phyloP scores from a whole-genome alignment of 2,329 filamentous ascomycete genomes.

The Hypoxylon sp. region DNA sequence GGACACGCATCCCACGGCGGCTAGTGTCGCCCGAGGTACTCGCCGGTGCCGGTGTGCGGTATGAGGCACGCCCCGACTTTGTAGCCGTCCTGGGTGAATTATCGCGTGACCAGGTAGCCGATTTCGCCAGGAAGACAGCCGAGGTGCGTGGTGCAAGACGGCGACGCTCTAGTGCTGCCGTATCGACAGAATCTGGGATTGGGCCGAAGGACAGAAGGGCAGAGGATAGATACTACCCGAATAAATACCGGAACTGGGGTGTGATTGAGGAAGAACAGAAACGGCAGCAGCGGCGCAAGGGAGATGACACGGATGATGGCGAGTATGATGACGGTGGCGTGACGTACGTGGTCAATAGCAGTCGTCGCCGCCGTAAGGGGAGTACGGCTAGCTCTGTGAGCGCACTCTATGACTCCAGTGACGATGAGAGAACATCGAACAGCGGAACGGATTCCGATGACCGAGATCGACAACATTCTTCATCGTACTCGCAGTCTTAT shows the following conservation, averaged over 20 bases:
- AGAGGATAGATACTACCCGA: conserved; percentile 51
- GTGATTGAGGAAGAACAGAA: conserved; percentile 45
- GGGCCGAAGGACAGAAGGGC: conserved; percentile 40
- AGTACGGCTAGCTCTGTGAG: conserved; percentile 47
- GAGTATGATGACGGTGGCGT: conserved; percentile 39
- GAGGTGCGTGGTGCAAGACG: conserved; percentile 59
- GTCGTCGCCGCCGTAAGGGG: conserved; percentile 42
- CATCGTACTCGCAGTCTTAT: conserved; percentile 46
- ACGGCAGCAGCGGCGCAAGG: conserved; percentile 15
- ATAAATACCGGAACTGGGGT: conserved; percentile 55
- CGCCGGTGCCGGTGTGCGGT: conserved; percentile 68
- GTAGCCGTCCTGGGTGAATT: conserved; percentile 73
- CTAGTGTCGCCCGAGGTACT: conserved; percentile 72
- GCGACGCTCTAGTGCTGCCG: conserved; percentile 47
- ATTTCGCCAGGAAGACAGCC: conserved; percentile 65
- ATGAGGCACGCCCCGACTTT: conserved; percentile 72
- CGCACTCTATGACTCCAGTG: conserved; percentile 52
- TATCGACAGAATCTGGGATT: conserved; percentile 6
- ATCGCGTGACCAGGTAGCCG: conserved; percentile 65
- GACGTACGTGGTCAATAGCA: conserved; percentile 45
- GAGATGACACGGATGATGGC: conserved; percentile 20
- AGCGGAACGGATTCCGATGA: conserved; percentile 27
- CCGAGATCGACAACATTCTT: conserved; percentile 22
- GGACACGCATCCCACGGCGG: conserved; percentile 70
- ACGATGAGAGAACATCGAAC: conserved; percentile 40